Evolutionary conservation across 768 basidiomycete species (phyloP), one percentile per base, ranked within the genome.

Genomic region (Leccinum subgranulosum): DNA sequence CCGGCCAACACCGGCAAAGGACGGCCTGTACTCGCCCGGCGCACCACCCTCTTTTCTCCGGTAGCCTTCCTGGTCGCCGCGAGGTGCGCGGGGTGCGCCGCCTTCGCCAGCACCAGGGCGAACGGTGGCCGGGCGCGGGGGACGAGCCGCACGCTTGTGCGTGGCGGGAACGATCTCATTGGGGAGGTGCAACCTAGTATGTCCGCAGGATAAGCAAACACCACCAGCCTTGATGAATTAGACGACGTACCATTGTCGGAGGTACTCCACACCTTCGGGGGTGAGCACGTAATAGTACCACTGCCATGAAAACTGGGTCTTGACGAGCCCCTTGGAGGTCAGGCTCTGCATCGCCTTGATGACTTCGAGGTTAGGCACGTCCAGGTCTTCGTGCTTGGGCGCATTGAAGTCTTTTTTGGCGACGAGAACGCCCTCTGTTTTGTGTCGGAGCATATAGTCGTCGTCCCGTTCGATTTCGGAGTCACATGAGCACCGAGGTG

Each of bases 241-340:
- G 43, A 57, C 25, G 25, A 64, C 73, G 53, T 62, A 83, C 81
- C 88, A 94, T 77, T 96, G 94, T 63, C 96, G 88, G 75, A 98
- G 90, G 79, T 90, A 96, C 66, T 96, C 94, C 63, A 98, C 88
- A 70, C 97, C 97, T 76, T 98, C 97, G 53, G 93, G 88, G 67
- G 95, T 99, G 70, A 99, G 83, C 70, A 86, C 84, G 79, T 98
- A 99, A 80, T 98, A 99, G 79, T 97, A 99, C 83, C 86, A 97
- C 72, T 98, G 94, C 97, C 97, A 99, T 50, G 90, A 94, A 83
- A 98, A 98, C 73, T 94, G 96, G 66, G 97, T 99, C 86, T 98
- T 98, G 80, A 98, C 94, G 75, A 81, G 86, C 56, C 96, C 95
- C 72, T 75, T 81, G 45, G 84, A 86, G 63, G 81, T 86, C 64